Evolutionary conservation across 495 filamentous ascomycete genomes (phyloP).

Genomic region (Oidiodendron maius): DNA sequence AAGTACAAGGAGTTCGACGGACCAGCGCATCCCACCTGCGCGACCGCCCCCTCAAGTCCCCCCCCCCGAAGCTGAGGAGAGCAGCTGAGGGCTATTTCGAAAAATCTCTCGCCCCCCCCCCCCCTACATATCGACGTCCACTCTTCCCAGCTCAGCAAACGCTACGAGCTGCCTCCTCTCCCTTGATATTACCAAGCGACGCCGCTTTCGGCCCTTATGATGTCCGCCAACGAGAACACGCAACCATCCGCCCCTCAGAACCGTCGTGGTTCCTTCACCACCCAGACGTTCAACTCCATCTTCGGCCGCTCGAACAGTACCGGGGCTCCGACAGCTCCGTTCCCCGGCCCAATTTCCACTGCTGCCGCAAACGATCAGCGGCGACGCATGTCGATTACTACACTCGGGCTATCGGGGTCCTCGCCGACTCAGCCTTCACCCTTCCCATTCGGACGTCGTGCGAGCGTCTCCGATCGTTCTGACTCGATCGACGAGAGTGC

Average conservation of each 20-base stretch:
- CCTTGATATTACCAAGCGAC: no score
- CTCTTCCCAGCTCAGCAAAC: no score
- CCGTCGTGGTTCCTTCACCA: slow-evolving; percentile 51
- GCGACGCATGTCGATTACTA: slow-evolving; percentile 83
- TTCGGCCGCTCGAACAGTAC: slow-evolving; percentile 45
- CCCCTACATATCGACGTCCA: not conserved
- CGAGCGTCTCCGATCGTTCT: slow-evolving; percentile 69
- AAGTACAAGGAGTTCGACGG: no score
- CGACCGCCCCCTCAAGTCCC: not conserved
- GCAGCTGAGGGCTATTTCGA: slow-evolving; percentile 13
- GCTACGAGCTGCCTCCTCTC: no score
- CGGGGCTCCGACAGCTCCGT: slow-evolving; percentile 29
- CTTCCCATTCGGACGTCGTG: slow-evolving; percentile 55
- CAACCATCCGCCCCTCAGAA: slow-evolving; percentile 20
- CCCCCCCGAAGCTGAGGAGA: slow-evolving; percentile 19
- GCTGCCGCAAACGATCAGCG: slow-evolving; percentile 66
- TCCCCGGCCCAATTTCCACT: slow-evolving; percentile 60
- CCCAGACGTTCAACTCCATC: slow-evolving; percentile 47
- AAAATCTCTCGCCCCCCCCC: slow-evolving; percentile 13
- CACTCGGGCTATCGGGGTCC: slow-evolving; percentile 71
- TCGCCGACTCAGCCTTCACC: slow-evolving; percentile 58
- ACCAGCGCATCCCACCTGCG: no score
- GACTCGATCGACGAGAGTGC: slow-evolving; percentile 80
- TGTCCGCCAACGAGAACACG: slow-evolving; percentile 34
- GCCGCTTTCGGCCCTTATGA: slow-evolving; percentile 21